A percentile compares a stretch with the other conserved stretches of the same genome.
These are phyloP conservation scores for Neocucurbitaria cava DNA, from an alignment of 2,329 filamentous ascomycete species.

Conservation along the genomic window DNA sequence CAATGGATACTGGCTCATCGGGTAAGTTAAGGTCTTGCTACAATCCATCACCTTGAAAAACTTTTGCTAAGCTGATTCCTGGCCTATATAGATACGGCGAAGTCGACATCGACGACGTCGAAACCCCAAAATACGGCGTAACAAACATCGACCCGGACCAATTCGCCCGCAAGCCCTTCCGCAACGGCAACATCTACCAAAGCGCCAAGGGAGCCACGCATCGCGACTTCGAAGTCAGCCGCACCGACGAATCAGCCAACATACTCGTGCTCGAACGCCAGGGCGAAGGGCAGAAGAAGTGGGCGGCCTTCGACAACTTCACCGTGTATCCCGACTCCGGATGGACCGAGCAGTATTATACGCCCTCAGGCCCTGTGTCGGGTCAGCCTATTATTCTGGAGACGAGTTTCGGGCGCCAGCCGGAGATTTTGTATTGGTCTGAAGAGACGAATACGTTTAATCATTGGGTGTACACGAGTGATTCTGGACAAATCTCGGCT, in stretches of 20 bases:
- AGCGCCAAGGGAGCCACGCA: neutral
- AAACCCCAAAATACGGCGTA: neutral
- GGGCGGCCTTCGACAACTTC: neutral
- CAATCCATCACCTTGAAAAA: too few species aligned
- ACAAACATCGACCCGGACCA: neutral
- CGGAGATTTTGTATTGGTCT: neutral
- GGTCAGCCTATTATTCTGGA: neutral
- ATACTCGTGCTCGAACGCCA: neutral
- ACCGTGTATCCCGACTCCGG: neutral
- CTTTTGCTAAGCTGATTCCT: neutral
- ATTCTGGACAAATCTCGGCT: neutral
- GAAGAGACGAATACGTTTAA: neutral
- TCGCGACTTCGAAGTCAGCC: neutral
- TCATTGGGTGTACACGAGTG: neutral
- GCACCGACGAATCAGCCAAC: neutral
- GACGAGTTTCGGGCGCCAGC: neutral
- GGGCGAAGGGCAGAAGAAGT: neutral
- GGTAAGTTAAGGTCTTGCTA: neutral
- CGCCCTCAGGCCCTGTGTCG: too few species aligned
- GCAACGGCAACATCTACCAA: neutral
- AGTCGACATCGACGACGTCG: neutral
- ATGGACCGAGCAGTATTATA: neutral
- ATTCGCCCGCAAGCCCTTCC: neutral
- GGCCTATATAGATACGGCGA: neutral
- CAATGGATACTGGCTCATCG: neutral